These are phyloP conservation scores for Torrubiellomyces zombiae DNA, from an alignment of 2,329 filamentous ascomycete species.

Conservation along the genomic window DNA sequence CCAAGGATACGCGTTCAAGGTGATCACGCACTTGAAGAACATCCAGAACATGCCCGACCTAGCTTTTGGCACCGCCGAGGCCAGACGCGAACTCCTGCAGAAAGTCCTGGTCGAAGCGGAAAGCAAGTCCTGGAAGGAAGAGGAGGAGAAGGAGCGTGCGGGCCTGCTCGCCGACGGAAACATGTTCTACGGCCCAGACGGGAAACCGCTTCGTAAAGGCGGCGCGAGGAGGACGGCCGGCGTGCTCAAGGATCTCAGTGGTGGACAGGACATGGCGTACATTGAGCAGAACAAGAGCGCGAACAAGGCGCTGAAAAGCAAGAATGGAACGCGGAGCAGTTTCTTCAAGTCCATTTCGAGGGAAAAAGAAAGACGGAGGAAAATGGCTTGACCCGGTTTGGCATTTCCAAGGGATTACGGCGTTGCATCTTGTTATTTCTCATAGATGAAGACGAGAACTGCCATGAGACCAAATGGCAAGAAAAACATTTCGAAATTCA, in stretches of 20 bases:
- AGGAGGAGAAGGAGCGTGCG: conserved; percentile 47
- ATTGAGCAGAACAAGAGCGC: conserved; percentile 63
- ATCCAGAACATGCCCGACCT: conserved; percentile 72
- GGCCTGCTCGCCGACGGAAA: conserved; percentile 23
- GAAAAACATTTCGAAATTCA: too few relatives aligned
- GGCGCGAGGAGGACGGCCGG: conserved; percentile 66
- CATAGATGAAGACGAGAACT: too few relatives aligned
- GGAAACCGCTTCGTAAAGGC: conserved; percentile 22
- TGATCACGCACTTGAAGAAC: conserved; percentile 87
- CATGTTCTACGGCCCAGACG: conserved; percentile 24
- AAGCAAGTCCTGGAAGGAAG: conserved; percentile 32
- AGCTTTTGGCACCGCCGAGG: conserved; percentile 60
- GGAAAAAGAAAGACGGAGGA: conserved; percentile 22
- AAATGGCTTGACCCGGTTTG: too few relatives aligned
- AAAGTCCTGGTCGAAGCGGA: conserved; percentile 84
- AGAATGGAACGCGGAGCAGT: conserved; percentile 21
- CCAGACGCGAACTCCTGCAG: conserved; percentile 72
- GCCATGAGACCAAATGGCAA: too few relatives aligned
- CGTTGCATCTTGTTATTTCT: too few relatives aligned
- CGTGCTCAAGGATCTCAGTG: conserved; percentile 68
- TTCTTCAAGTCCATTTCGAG: conserved; percentile 27
- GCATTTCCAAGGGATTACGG: too few relatives aligned
- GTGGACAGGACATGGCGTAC: conserved; percentile 96
- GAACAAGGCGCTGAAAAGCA: conserved; percentile 29
- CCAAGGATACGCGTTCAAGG: conserved; percentile 97